Percentiles rank a stretch among this genome's conserved stretches.
These are phyloP conservation scores for Tuber magnatum DNA, from an alignment of 495 filamentous ascomycete species.

Conservation along the genomic window DNA sequence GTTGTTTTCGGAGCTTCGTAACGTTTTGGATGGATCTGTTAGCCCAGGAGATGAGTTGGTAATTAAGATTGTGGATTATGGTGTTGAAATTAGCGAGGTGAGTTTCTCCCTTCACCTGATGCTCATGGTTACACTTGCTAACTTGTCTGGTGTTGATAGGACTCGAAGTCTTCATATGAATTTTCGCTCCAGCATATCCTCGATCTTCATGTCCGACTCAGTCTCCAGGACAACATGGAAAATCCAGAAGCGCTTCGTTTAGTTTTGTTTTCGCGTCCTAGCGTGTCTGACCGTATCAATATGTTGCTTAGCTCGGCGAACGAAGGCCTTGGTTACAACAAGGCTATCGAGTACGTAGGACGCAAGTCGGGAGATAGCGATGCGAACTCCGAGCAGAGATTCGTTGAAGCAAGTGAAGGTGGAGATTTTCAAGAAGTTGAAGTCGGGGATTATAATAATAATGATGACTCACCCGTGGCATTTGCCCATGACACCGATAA, in stretches of 20 bases:
- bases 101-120: slow-evolving; percentile 11
- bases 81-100: slow-evolving; percentile 40
- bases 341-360: slow-evolving; percentile 8
- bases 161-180: slow-evolving; percentile 35
- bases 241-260: slow-evolving; percentile 33
- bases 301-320: slow-evolving; percentile 26
- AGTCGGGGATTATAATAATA: slow-evolving; percentile 15
- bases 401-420: slow-evolving; percentile 13
- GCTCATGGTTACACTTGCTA: slow-evolving; percentile 3
- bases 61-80: slow-evolving; percentile 37
- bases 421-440: slow-evolving; percentile 16
- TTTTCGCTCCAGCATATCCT: slow-evolving; percentile 38
- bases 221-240: slow-evolving; percentile 32
- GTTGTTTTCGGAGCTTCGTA: slow-evolving; percentile 33
- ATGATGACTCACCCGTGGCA: slow-evolving; percentile 13
- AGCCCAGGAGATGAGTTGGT: slow-evolving; percentile 32
- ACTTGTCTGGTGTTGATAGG: slow-evolving; percentile 21
- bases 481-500: slow-evolving; percentile 14
- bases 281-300: slow-evolving; percentile 23
- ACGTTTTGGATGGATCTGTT: slow-evolving; percentile 34
- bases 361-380: slow-evolving; percentile 19
- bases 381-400: slow-evolving; percentile 29
- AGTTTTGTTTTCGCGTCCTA: slow-evolving; percentile 28
- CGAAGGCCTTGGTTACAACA: slow-evolving; percentile 31
- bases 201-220: slow-evolving; percentile 37